Base-by-base conservation (phyloP, 257 asterid genomes). In the Solanum paucissectum region DNA sequence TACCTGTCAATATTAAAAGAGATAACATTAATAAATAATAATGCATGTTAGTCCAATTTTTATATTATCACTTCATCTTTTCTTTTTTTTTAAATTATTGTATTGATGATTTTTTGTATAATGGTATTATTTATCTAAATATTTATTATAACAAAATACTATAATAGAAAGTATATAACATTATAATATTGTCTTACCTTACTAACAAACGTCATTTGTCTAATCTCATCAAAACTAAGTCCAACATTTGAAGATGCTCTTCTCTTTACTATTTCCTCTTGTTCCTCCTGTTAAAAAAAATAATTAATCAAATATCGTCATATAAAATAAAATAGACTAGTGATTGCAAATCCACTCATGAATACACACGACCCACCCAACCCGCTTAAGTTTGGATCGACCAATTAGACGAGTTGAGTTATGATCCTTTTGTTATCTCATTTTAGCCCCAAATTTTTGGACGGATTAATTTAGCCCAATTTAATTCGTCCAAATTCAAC, bases 171-270 rank as follows among this genome's bases (percentile, higher is more conserved):
- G 20, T 46, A 46, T 46, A 12, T 52, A 52, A 5, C 12, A 21
- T 3, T 1, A 60, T 23, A 60, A 23, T 21, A 23, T 60, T 60
- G 68, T 60, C 52, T 44, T 76, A 76, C 90, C 86, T 88, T 85
- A 37, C 58, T 76, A 3, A 88, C 86, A 33, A 23, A 85, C 14
- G 79, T 85, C 88, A 88, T 88, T n/a, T 88, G 88, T 5, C 25
- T 85, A 44, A 85, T 64, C n/a, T 88, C 90, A 3, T 29, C 75
- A 52, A 60, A 83, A 27, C 2, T 76, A 18, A 85, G 73, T 32
- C 83, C 88, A 27, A 0, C 21, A 20, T 76, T 32, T 46, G 73
- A 12, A 40, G 64, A 76, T 66, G 60, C 6, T 76, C 90, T 88
- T 44, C 33, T 75, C 33, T 37, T 37, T 6, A 75, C 55, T 37